A percentile compares a stretch with the other conserved stretches of the same genome.
These are phyloP conservation scores for Aspergillus nidulans DNA, from an alignment of 495 filamentous ascomycete species.

Conservation along the genomic window DNA sequence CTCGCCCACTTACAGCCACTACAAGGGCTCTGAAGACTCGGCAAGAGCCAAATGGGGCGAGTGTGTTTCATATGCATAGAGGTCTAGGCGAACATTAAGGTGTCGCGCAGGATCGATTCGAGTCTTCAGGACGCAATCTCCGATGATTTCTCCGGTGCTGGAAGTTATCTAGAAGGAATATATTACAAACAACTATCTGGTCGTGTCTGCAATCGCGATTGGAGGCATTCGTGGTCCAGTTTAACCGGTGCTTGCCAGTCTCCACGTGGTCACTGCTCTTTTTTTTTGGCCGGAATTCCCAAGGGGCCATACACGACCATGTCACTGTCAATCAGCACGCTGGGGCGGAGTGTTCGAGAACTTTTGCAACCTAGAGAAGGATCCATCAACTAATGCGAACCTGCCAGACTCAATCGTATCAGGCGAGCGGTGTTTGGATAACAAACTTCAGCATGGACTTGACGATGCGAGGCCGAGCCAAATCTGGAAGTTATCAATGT, in stretches of 20 bases:
- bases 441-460: neutral
- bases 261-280: neutral
- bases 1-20: neutral
- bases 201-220: neutral
- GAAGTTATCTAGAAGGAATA: neutral
- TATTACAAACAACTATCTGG: neutral
- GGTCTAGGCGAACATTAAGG: neutral
- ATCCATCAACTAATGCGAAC: neutral
- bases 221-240: neutral
- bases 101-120: neutral
- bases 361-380: neutral
- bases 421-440: neutral
- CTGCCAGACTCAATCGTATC: neutral
- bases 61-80: neutral
- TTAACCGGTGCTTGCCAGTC: neutral
- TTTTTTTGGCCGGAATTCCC: neutral
- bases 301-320: neutral
- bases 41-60: neutral
- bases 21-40: neutral
- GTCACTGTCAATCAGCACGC: neutral
- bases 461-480: neutral
- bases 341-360: neutral
- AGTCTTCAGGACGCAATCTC: neutral
- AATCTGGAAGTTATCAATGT: neutral
- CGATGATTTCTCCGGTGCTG: neutral